A percentile compares a stretch with the other conserved stretches of the same genome.
phyloP scores from a whole-genome alignment of 2,329 filamentous ascomycete genomes.

The Aspergillus udagawae region DNA sequence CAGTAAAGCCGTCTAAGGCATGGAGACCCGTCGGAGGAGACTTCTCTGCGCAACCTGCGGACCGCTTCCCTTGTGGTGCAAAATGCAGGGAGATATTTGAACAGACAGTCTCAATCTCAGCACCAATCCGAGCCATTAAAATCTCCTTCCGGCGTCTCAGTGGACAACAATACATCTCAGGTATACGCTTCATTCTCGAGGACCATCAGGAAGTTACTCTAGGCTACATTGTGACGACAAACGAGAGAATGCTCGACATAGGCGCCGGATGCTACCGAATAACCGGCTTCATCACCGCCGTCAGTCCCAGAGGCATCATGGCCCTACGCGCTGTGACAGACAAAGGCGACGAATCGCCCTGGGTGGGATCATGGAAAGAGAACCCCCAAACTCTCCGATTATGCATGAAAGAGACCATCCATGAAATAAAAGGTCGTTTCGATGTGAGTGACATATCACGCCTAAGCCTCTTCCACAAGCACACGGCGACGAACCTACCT shows the following conservation, averaged over 20 bases:
- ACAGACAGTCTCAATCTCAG: slow-evolving; percentile 7
- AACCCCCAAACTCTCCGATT: slow-evolving; percentile 14
- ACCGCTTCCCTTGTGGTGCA: slow-evolving; percentile 3
- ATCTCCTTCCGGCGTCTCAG: slow-evolving; percentile 12
- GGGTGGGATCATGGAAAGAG: slow-evolving; percentile 12
- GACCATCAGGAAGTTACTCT: too few relatives aligned
- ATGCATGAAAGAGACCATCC: slow-evolving; percentile 13
- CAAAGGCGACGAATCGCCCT: slow-evolving; percentile 11
- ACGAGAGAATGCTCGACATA: neutral
- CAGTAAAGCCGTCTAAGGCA: neutral
- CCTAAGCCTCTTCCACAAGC: too few relatives aligned
- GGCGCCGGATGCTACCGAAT: neutral
- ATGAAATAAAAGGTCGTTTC: slow-evolving; percentile 13
- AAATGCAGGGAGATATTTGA: slow-evolving; percentile 10
- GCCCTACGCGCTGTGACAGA: slow-evolving; percentile 12
- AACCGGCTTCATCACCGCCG: slow-evolving; percentile 13
- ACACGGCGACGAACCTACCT: too few relatives aligned
- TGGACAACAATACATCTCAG: slow-evolving; percentile 10
- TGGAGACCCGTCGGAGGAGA: slow-evolving; percentile 12
- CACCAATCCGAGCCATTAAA: slow-evolving; percentile 6
- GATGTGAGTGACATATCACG: slow-evolving; percentile 9
- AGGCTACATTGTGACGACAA: neutral
- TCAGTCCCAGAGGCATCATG: slow-evolving; percentile 15
- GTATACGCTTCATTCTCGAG: neutral
- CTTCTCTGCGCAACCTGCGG: neutral